These are phyloP conservation scores for Chernovozyma sophiae-reginae DNA, from an alignment of 1,139 yeast genomes.

Conservation along the genomic window DNA sequence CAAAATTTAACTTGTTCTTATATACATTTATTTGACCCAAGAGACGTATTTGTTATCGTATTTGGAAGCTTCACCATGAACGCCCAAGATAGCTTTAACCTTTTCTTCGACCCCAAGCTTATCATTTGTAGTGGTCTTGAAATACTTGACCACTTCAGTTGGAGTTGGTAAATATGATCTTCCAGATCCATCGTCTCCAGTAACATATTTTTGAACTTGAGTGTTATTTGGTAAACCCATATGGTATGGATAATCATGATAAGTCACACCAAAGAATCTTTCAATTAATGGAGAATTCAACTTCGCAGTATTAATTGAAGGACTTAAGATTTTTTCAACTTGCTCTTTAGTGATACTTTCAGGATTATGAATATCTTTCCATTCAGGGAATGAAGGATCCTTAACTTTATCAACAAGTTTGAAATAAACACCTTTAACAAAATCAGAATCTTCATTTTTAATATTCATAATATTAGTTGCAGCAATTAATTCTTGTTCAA, in stretches of 20 bases:
- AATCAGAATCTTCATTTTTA: constrained; percentile 55
- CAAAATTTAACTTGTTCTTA: constrained; percentile 2
- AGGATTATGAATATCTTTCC: constrained; percentile 32
- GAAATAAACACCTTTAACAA: constrained; percentile 72
- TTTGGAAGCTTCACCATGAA: constrained; percentile 59
- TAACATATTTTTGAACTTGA: constrained; percentile 55
- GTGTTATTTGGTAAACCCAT: constrained; percentile 76
- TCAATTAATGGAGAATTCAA: constrained; percentile 39
- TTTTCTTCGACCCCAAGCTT: constrained; percentile 65
- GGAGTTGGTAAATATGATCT: constrained; percentile 66
- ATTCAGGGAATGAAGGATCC: constrained; percentile 44
- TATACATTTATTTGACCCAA: constrained; percentile 35
- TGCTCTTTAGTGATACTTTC: constrained; percentile 17
- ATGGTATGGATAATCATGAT: constrained; percentile 62
- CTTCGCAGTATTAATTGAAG: constrained; percentile 27
- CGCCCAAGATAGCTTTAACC: constrained; percentile 49
- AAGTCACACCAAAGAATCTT: constrained; percentile 49
- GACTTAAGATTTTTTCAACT: constrained; percentile 17
- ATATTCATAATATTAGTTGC: constrained; percentile 71
- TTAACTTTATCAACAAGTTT: constrained; percentile 65
- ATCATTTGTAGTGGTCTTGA: constrained; percentile 43
- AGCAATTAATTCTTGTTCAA: constrained; percentile 69
- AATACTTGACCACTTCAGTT: constrained; percentile 59
- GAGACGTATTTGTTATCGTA: constrained; percentile 56
- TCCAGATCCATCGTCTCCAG: constrained; percentile 60